These are phyloP conservation scores for Epichloe scottii DNA, from an alignment of 2,329 filamentous ascomycete genomes.

Conservation along the genomic window DNA sequence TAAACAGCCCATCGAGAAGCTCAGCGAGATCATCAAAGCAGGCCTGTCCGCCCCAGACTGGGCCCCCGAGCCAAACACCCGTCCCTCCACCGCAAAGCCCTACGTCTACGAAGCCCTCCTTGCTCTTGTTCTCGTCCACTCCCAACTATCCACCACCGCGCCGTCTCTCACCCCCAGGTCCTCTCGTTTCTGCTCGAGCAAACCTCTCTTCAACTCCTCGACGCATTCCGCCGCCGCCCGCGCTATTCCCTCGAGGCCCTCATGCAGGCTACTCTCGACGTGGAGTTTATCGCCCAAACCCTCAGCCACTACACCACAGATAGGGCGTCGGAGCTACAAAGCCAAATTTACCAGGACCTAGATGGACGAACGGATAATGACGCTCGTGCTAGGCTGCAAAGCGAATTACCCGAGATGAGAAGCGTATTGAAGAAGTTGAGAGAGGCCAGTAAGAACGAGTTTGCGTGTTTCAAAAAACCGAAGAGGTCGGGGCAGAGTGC, in stretches of 20 bases:
- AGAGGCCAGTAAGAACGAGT: conserved; percentile 73
- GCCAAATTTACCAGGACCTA: conserved; percentile 82
- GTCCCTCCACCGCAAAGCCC: conserved; percentile 64
- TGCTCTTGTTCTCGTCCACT: conserved; percentile 78
- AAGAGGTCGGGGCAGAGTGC: conserved; percentile 29
- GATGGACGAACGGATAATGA: conserved; percentile 83
- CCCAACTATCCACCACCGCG: conserved; percentile 72
- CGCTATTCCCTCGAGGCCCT: conserved; percentile 67
- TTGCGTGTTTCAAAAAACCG: conserved; percentile 68
- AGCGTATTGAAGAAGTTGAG: conserved; percentile 71
- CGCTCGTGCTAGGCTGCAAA: conserved; percentile 66
- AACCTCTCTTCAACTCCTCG: conserved; percentile 65
- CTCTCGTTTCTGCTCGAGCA: conserved; percentile 80
- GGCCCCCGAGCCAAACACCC: conserved; percentile 44
- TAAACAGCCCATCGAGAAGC: conserved; percentile 54
- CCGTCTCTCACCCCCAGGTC: conserved; percentile 66
- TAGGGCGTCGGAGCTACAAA: conserved; percentile 66
- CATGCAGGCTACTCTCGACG: conserved; percentile 95
- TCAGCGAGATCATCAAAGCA: conserved; percentile 57
- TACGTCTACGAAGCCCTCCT: conserved; percentile 87
- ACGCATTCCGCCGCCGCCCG: conserved; percentile 57
- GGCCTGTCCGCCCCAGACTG: conserved; percentile 63
- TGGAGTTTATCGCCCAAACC: conserved; percentile 93
- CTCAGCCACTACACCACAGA: conserved; percentile 82
- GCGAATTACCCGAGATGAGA: conserved; percentile 81